phyloP scores from a whole-genome alignment of 805 yeast genomes.

The Yarrowia porcina region DNA sequence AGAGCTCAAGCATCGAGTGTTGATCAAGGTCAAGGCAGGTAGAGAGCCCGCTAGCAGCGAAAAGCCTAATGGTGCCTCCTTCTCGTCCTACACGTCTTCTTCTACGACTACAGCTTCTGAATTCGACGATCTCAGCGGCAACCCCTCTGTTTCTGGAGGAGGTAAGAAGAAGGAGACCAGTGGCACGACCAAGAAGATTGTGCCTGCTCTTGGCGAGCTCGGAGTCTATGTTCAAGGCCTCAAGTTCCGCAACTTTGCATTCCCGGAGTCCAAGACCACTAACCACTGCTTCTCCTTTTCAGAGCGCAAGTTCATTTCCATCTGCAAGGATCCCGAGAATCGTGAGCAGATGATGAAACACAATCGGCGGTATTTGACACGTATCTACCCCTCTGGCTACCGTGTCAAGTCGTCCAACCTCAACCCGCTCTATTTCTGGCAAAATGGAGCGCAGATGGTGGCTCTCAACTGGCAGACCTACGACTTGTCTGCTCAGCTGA shows the following conservation, averaged over 20 bases:
- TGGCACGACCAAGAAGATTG: constrained; percentile 34
- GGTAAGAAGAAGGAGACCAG: constrained; percentile 25
- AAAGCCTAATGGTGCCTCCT: neutral
- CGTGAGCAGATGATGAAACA: constrained; percentile 64
- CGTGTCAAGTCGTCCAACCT: constrained; percentile 78
- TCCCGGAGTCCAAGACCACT: constrained; percentile 76
- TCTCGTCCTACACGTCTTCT: neutral
- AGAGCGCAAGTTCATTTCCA: constrained; percentile 62
- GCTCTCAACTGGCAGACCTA: constrained; percentile 96
- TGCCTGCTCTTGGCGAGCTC: constrained; percentile 49
- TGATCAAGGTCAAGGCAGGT: constrained; percentile 74
- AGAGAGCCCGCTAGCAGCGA: constrained; percentile 27
- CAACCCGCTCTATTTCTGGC: constrained; percentile 77
- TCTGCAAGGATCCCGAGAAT: constrained; percentile 61
- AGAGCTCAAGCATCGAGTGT: constrained; percentile 63
- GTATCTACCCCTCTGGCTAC: constrained; percentile 82
- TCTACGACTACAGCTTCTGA: constrained; percentile 10
- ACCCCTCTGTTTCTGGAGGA: neutral
- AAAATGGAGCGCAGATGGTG: constrained; percentile 84
- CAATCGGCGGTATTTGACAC: constrained; percentile 67
- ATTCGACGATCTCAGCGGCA: constrained; percentile 29
- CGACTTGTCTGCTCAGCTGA: constrained; percentile 84
- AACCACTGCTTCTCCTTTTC: constrained; percentile 86
- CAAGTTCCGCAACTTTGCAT: constrained; percentile 75
- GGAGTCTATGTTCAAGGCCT: constrained; percentile 74